Percentiles rank a stretch among this genome's conserved stretches.
phyloP scores from a whole-genome alignment of 2,329 filamentous ascomycete genomes.

The Penicillium sp. region DNA sequence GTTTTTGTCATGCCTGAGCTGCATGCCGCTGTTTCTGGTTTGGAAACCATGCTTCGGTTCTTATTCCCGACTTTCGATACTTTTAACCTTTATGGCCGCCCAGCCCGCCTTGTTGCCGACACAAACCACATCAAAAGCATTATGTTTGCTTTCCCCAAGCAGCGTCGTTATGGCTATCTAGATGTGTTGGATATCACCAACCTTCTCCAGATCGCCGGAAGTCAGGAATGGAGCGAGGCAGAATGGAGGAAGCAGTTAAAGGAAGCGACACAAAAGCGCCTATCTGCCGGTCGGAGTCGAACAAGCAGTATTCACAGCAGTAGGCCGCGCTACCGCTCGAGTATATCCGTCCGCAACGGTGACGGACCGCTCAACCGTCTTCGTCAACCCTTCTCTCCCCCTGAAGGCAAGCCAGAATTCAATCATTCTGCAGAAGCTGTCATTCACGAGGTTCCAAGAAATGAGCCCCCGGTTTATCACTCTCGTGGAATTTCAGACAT shows the following conservation, averaged over 20 bases:
- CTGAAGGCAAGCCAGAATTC: conserved; percentile 25
- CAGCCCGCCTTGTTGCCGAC: conserved; percentile 81
- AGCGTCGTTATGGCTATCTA: conserved; percentile 83
- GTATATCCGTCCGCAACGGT: conserved; percentile 34
- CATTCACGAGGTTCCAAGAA: conserved; percentile 26
- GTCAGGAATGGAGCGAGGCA: conserved; percentile 73
- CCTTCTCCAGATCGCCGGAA: conserved; percentile 76
- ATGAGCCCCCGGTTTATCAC: conserved; percentile 26
- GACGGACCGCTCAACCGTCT: conserved; percentile 34
- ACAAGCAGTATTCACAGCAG: conserved; percentile 58
- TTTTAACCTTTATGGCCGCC: conserved; percentile 86
- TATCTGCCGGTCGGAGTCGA: conserved; percentile 38
- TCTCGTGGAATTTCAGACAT: conserved; percentile 34
- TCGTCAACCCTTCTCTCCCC: conserved; percentile 19
- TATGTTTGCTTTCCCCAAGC: conserved; percentile 97
- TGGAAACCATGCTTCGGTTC: conserved; percentile 92
- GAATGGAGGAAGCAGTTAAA: conserved; percentile 91
- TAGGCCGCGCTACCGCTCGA: conserved; percentile 43
- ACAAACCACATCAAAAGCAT: conserved; percentile 81
- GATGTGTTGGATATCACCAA: conserved; percentile 81
- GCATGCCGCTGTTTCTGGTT: conserved; percentile 85
- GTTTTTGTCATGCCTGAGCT: conserved; percentile 97
- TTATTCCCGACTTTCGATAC: conserved; percentile 93
- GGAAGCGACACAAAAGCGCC: conserved; percentile 67
- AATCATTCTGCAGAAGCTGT: conserved; percentile 40